Conservation (phyloP, 148 eudicot genomes). For the Polygonum maritimum region DNA sequence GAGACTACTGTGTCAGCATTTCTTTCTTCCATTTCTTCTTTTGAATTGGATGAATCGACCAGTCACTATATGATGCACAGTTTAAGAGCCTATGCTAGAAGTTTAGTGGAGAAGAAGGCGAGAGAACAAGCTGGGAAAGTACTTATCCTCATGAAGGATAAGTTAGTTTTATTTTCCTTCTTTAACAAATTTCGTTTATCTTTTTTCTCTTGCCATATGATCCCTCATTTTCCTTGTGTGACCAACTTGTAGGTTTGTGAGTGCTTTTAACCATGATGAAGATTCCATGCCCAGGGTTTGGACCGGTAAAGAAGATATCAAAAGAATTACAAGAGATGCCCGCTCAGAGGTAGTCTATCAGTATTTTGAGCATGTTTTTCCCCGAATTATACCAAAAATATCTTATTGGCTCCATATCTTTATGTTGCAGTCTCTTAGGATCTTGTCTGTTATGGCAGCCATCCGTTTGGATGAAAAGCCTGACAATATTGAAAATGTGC, state of each 20-base stretch:
- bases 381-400: neutral
- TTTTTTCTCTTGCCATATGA: neutral
- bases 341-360: slow-evolving; percentile 22
- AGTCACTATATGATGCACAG: slow-evolving; percentile 15
- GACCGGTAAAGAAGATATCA: slow-evolving; percentile 43
- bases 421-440: neutral
- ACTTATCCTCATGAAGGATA: slow-evolving; percentile 38
- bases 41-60: neutral
- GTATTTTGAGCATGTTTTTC: neutral
- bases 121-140: slow-evolving; percentile 39
- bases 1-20: neutral
- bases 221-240: neutral
- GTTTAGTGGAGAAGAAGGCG: slow-evolving; percentile 27
- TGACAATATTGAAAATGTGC: neutral
- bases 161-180: neutral
- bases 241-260: slow-evolving; percentile 23
- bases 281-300: slow-evolving; percentile 41
- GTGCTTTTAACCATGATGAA: slow-evolving; percentile 31
- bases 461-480: neutral
- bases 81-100: slow-evolving; percentile 27
- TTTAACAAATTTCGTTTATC: neutral
- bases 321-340: slow-evolving; percentile 30
- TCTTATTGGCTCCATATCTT: neutral
- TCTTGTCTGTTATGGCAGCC: neutral
- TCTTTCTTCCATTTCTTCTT: neutral